Percentiles rank a stretch among this genome's conserved stretches.
These are phyloP conservation scores for Lactifluus piperatus DNA, from an alignment of 768 basidiomycete genomes.

Conservation along the genomic window DNA sequence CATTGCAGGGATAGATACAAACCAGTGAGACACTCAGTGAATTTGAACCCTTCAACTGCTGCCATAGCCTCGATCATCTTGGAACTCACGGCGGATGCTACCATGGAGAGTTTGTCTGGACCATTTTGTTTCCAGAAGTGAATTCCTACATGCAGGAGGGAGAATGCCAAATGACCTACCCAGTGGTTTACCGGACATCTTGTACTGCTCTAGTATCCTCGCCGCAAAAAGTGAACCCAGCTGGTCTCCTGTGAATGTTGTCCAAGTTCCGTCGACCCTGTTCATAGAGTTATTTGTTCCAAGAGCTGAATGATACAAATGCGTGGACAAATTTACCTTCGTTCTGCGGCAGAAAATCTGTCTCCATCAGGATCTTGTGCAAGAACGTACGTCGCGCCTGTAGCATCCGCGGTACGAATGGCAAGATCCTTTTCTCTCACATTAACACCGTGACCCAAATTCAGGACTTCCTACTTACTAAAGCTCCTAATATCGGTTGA, in stretches of 20 bases:
- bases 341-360: constrained; percentile 71
- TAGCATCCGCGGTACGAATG: constrained; percentile 46
- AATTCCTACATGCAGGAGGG: background rate
- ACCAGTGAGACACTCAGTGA: constrained; percentile 83
- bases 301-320: background rate
- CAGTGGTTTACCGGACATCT: constrained; percentile 36
- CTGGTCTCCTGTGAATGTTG: constrained; percentile 77
- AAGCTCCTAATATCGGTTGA: constrained; percentile 18
- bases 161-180: constrained; percentile 24
- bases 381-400: constrained; percentile 54
- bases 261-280: constrained; percentile 47
- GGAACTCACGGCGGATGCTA: constrained; percentile 84
- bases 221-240: constrained; percentile 54
- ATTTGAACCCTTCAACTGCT: constrained; percentile 65
- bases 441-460: background rate
- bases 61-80: constrained; percentile 85
- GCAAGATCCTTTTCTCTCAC: constrained; percentile 53
- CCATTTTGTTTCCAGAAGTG: constrained; percentile 32
- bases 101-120: constrained; percentile 65
- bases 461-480: constrained; percentile 15
- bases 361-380: constrained; percentile 91
- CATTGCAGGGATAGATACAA: constrained; percentile 2
- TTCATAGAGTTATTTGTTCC: constrained; percentile 23
- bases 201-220: constrained; percentile 37
- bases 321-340: constrained; percentile 33